These are phyloP conservation scores for Colletotrichum zoysiae DNA, from an alignment of 2,329 filamentous ascomycete species.

Conservation along the genomic window DNA sequence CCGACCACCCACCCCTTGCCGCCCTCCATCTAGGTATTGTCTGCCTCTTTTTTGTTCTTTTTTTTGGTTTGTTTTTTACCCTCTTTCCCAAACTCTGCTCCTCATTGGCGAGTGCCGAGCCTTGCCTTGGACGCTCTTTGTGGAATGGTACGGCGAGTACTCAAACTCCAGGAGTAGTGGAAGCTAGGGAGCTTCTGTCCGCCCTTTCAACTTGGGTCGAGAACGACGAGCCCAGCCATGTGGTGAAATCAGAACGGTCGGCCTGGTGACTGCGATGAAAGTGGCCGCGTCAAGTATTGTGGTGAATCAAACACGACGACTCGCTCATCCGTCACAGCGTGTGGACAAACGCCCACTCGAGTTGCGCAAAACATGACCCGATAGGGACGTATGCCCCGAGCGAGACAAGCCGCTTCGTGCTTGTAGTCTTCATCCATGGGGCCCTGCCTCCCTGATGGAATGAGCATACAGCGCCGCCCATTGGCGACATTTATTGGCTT, in stretches of 20 bases:
- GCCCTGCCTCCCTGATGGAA: neutral
- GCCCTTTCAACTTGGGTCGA: slow-evolving; percentile 4
- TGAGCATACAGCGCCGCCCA: neutral
- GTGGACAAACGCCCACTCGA: neutral
- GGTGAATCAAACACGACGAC: neutral
- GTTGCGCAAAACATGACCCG: neutral
- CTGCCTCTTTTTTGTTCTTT: neutral
- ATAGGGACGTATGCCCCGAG: neutral
- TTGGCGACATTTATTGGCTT: neutral
- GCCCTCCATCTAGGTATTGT: neutral
- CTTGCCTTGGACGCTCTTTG: neutral
- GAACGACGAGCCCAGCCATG: slow-evolving; percentile 11
- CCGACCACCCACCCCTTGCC: neutral
- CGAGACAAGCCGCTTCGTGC: neutral
- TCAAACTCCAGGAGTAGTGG: neutral
- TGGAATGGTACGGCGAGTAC: neutral
- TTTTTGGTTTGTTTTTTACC: too few species aligned
- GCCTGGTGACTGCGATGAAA: neutral
- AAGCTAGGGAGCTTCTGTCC: slow-evolving; percentile 12
- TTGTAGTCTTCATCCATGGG: neutral
- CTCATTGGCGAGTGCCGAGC: slow-evolving; percentile 1
- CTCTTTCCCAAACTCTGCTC: neutral
- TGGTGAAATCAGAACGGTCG: slow-evolving; percentile 9
- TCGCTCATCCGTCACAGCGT: neutral
- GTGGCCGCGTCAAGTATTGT: neutral